These are phyloP conservation scores for Ceratobasidium theobromae DNA, from an alignment of 1,284 basidiomycete genomes.

Conservation along the genomic window DNA sequence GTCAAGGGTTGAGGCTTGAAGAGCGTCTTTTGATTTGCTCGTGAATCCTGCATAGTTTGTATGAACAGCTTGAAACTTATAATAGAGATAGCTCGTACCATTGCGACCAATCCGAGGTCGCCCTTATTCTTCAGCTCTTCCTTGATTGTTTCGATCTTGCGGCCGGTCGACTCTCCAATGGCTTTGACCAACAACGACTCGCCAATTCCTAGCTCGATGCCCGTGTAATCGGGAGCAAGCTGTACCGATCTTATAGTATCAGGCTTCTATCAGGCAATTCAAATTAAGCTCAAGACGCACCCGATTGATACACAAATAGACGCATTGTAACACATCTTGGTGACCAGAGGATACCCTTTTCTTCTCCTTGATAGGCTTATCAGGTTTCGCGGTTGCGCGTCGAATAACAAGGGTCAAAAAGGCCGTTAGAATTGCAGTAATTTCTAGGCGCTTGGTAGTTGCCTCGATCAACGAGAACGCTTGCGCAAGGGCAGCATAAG, in stretches of 20 bases:
- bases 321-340: constrained; percentile 71
- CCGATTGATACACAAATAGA: constrained; percentile 97
- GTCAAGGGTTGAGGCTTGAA: constrained; percentile 94
- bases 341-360: constrained; percentile 1
- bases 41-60: constrained; percentile 65
- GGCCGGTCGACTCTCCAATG: constrained; percentile 91
- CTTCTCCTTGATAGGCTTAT: not conserved
- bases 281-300: constrained; percentile 55
- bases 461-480: constrained; percentile 90
- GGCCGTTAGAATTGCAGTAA: constrained; percentile 83
- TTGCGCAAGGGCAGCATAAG: constrained; percentile 89
- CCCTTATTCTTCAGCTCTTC: constrained; percentile 92
- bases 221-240: constrained; percentile 94
- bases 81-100: constrained; percentile 53
- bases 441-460: constrained; percentile 95
- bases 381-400: constrained; percentile 72
- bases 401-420: constrained; percentile 90
- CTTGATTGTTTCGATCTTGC: constrained; percentile 81
- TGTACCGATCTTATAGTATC: constrained; percentile 43
- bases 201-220: constrained; percentile 95
- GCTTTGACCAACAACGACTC: constrained; percentile 95
- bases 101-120: constrained; percentile 93
- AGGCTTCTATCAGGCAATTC: not conserved
- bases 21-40: constrained; percentile 91
- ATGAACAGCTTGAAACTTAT: not conserved